Percentiles rank a stretch among this genome's conserved stretches.
Evolutionary conservation across 345 rosid genomes (phyloP).

Genomic region (Citrus cavaleriei): DNA sequence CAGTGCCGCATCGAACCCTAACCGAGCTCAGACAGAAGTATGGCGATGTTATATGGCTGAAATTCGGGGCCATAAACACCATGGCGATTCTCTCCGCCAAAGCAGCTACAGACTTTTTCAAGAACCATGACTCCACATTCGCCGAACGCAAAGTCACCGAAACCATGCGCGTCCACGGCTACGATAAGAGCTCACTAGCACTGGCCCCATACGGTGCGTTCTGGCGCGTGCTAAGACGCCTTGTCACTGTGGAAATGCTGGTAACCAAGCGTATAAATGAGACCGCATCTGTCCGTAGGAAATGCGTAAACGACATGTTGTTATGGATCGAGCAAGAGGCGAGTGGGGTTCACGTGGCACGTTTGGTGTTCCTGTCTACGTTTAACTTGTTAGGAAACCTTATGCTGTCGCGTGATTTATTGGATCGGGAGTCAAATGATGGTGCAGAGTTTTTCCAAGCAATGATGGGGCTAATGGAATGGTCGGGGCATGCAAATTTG

Average conservation of each 20-base stretch:
- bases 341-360: conserved; percentile 31
- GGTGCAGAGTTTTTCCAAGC: conserved; percentile 28
- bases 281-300: conserved; percentile 29
- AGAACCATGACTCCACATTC: conserved; percentile 51
- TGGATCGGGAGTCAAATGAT: conserved; percentile 36
- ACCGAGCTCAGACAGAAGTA: conserved; percentile 27
- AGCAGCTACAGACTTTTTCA: conserved; percentile 48
- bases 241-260: conserved; percentile 48
- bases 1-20: conserved; percentile 47
- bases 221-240: conserved; percentile 47
- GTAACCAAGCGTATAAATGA: conserved; percentile 40
- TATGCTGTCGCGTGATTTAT: conserved; percentile 49
- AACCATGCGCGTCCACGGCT: conserved; percentile 38
- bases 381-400: conserved; percentile 54
- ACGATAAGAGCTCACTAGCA: conserved; percentile 39
- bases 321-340: conserved; percentile 46
- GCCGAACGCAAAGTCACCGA: conserved; percentile 45
- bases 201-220: conserved; percentile 49
- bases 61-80: conserved; percentile 44
- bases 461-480: conserved; percentile 32
- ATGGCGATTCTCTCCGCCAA: conserved; percentile 48
- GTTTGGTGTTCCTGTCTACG: conserved; percentile 35
- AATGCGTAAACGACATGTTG: conserved; percentile 43
- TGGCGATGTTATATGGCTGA: conserved; percentile 48
- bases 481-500: conserved; percentile 35